Percentiles rank a stretch among this genome's conserved stretches.
Evolutionary conservation across 371 early-diverging fungal genomes (phyloP).

Genomic region (Capillidium heterosporum): DNA sequence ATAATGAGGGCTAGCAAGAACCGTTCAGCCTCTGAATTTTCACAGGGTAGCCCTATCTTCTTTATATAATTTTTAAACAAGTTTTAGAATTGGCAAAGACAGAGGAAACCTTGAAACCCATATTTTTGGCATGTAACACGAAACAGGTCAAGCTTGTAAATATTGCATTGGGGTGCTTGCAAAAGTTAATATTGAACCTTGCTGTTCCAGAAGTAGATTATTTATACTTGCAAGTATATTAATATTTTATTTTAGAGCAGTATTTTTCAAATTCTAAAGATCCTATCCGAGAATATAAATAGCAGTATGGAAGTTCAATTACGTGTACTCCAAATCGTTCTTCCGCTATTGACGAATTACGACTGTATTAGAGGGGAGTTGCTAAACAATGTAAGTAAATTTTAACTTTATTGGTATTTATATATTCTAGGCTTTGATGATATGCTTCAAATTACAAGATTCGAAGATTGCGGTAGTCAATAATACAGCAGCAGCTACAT

Average conservation of each 20-base stretch:
- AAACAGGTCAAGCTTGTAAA: slow-evolving; percentile 67
- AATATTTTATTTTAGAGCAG: not conserved
- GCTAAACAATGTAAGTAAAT: slow-evolving; percentile 46
- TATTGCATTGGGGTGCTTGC: slow-evolving; percentile 74
- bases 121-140: slow-evolving; percentile 76
- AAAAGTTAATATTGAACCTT: slow-evolving; percentile 63
- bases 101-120: slow-evolving; percentile 70
- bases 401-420: not conserved
- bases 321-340: slow-evolving; percentile 77
- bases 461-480: slow-evolving; percentile 70
- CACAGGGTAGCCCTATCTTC: slow-evolving; percentile 5
- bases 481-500: slow-evolving; percentile 87
- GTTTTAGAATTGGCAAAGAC: slow-evolving; percentile 52
- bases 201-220: slow-evolving; percentile 59
- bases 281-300: slow-evolving; percentile 6
- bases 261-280: not conserved
- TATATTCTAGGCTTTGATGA: slow-evolving; percentile 41
- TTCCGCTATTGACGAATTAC: slow-evolving; percentile 78
- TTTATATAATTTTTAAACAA: not conserved
- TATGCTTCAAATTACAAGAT: slow-evolving; percentile 80
- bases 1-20: slow-evolving; percentile 20
- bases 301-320: slow-evolving; percentile 73
- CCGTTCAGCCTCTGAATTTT: slow-evolving; percentile 9
- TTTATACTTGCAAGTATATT: not conserved
- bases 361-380: slow-evolving; percentile 55